Base-by-base conservation (phyloP, 2,329 filamentous ascomycete species). In the Mycosphaerella sp. region DNA sequence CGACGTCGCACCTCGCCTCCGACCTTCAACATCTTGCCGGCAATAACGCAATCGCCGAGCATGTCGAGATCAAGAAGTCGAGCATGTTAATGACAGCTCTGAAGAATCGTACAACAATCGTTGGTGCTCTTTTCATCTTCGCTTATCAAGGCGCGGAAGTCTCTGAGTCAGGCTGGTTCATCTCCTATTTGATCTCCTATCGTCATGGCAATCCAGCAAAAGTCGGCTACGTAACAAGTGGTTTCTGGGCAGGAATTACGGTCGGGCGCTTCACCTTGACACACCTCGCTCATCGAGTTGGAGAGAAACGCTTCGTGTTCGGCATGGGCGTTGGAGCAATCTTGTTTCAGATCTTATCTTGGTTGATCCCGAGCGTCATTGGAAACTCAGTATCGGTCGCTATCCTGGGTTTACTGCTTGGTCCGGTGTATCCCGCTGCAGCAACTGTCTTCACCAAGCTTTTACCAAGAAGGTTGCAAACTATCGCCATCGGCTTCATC, bases 81-180 rank as follows among this genome's bases (percentile, higher is more conserved):
- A 78, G 65, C 70, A 73, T 68, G 62, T 75, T 71, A 66, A 79
- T 70, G 50, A 66, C 71, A 45, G 75, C 78, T 2, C 59, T 82
- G 28, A 71, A 71, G 51, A 77, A 75, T 58, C 71, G 69, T 28
- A 76, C 82, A 4, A 87, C 89, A 0, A 69, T 93, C 1, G 75
- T 93, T 0, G 86, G 87, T 2, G 84, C 87, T 0, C 67, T 88
- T 8, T 93, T 93, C 73, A 86, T 93, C 67, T 93, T 94, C 66
- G 81, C 83, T 21, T 94, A 95, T 67, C 87, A 93, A 68, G 88
- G 87, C 30, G 85, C 86, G 32, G 88, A 94, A 69, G 87, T 94
- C 13, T 84, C 83, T 12, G 87, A 91, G 57, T 87, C 85, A 0
- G 87, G 88, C 47, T 94, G 88, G 89, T 84, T 91, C 43, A 89